Percentiles rank a stretch among this genome's conserved stretches.
These are phyloP conservation scores for Coniochaeta sp. DNA, from an alignment of 2,329 filamentous ascomycete genomes.

Conservation along the genomic window DNA sequence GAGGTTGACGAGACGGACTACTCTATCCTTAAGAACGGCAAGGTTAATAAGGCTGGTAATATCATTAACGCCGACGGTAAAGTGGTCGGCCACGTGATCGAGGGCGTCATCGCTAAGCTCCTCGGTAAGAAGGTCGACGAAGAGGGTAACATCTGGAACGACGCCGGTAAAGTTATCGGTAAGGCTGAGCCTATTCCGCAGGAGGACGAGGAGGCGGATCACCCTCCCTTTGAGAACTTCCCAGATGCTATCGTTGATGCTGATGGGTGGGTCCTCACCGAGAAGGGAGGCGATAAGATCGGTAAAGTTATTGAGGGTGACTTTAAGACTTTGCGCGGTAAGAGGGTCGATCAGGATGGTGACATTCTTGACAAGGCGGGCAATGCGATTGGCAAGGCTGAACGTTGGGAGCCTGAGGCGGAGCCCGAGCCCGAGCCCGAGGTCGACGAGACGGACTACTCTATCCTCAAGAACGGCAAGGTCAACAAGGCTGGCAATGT, in stretches of 20 bases:
- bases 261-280: slow-evolving; percentile 43
- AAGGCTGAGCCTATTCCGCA: slow-evolving; percentile 57
- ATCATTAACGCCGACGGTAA: slow-evolving; percentile 46
- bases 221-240: slow-evolving; percentile 52
- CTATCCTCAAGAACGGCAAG: slow-evolving; percentile 41
- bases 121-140: slow-evolving; percentile 58
- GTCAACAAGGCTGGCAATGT: slow-evolving; percentile 56
- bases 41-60: slow-evolving; percentile 54
- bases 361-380: slow-evolving; percentile 61
- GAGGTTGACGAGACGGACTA: slow-evolving; percentile 36
- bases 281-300: slow-evolving; percentile 34
- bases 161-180: slow-evolving; percentile 61
- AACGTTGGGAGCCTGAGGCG: slow-evolving; percentile 26
- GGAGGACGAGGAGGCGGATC: slow-evolving; percentile 42
- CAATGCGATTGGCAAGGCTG: slow-evolving; percentile 52
- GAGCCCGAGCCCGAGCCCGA: slow-evolving; percentile 41
- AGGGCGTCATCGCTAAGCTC: slow-evolving; percentile 59
- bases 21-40: slow-evolving; percentile 39
- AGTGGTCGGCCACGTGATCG: slow-evolving; percentile 54
- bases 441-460: slow-evolving; percentile 33
- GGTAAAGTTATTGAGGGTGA: slow-evolving; percentile 61
- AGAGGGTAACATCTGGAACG: slow-evolving; percentile 64
- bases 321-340: slow-evolving; percentile 55
- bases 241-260: slow-evolving; percentile 45
- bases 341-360: slow-evolving; percentile 60